Conservation (phyloP, 257 asterid genomes). For the Ajuga chamaepitys region DNA sequence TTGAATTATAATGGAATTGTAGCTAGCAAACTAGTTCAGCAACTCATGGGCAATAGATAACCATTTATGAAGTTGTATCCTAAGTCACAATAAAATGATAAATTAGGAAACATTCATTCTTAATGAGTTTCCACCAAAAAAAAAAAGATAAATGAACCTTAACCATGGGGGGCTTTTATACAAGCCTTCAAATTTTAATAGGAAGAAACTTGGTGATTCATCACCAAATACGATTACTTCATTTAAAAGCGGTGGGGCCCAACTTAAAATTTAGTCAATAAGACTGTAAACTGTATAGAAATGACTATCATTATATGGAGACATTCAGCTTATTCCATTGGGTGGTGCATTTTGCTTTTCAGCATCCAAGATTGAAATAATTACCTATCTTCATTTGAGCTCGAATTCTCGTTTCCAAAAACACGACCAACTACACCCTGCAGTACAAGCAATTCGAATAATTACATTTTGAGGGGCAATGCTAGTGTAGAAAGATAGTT, state of each 20-base stretch:
- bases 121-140: background rate
- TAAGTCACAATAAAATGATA: background rate
- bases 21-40: background rate
- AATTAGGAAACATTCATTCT: background rate
- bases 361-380: background rate
- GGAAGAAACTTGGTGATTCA: background rate
- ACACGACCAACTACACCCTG: constrained; percentile 96
- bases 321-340: background rate
- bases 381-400: constrained; percentile 82
- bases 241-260: background rate
- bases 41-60: background rate
- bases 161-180: background rate
- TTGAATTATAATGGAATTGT: background rate
- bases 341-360: background rate
- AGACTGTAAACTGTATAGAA: background rate
- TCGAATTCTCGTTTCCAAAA: constrained; percentile 71
- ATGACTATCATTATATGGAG: background rate
- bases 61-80: background rate
- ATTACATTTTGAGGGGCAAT: background rate
- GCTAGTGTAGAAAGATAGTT: background rate
- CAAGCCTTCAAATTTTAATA: background rate
- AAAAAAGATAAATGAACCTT: background rate
- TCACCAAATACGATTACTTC: background rate
- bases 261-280: background rate
- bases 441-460: constrained; percentile 16